Evolutionary conservation across 306 rosid genomes (phyloP).

Genomic region (Luffa acutangula): DNA sequence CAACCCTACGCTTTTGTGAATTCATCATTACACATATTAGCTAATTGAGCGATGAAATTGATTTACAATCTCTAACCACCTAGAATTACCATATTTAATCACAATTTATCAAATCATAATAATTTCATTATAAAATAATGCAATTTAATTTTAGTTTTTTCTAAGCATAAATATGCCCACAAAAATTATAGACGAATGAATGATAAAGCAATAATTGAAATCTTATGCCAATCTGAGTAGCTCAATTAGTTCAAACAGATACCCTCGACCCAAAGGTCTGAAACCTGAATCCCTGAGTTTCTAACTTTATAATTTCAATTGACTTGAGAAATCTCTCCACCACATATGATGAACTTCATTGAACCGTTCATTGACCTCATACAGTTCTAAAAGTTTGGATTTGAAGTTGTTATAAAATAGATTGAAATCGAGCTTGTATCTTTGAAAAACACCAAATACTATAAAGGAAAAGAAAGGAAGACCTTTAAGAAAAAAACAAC

Average conservation of each 20-base stretch:
- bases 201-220: no score
- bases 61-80: not conserved
- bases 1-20: not conserved
- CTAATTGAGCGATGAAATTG: not conserved
- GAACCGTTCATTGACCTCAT: not conserved
- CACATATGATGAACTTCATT: not conserved
- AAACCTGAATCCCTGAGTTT: not conserved
- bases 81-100: not conserved
- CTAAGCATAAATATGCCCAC: not conserved
- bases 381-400: not conserved
- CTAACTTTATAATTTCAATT: not conserved
- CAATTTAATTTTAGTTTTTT: not conserved
- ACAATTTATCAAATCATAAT: not conserved
- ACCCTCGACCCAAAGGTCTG: not conserved
- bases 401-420: not conserved
- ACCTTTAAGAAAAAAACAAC: not conserved
- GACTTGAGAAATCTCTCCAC: not conserved
- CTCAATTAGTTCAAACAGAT: not conserved
- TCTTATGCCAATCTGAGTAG: no score
- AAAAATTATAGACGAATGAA: no score
- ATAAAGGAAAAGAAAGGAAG: not conserved
- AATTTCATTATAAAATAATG: not conserved
- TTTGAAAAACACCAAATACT: not conserved
- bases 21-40: not conserved
- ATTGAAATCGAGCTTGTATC: not conserved